Conservation (phyloP, 177 flowering plant genomes). For the Telopea speciosissima region DNA sequence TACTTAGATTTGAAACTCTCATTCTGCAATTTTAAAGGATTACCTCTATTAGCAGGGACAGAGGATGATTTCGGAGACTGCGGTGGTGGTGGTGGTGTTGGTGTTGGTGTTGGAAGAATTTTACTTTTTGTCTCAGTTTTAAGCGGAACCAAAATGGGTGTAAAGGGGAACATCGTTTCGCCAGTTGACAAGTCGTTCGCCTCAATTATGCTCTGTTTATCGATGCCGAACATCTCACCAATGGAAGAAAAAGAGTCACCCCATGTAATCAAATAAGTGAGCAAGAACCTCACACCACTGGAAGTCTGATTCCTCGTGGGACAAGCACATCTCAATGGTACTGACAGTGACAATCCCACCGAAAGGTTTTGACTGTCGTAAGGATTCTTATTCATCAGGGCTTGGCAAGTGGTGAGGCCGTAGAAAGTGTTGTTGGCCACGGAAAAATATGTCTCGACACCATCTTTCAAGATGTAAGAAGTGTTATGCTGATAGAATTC, state of each 20-base stretch:
- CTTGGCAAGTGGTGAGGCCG: slow-evolving; percentile 53
- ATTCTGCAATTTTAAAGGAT: not conserved
- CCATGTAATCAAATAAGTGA: slow-evolving; percentile 10
- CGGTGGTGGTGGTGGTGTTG: slow-evolving; percentile 18
- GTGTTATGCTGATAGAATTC: slow-evolving; percentile 43
- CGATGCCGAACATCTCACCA: slow-evolving; percentile 8
- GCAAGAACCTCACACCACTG: slow-evolving; percentile 9
- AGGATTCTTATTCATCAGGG: slow-evolving; percentile 40
- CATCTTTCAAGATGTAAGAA: slow-evolving; percentile 21
- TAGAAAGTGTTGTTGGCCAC: not conserved
- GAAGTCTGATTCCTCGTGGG: slow-evolving; percentile 13
- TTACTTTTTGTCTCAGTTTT: not conserved
- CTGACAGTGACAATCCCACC: slow-evolving; percentile 16
- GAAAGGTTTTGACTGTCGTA: slow-evolving; percentile 15
- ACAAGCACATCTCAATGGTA: slow-evolving; percentile 40
- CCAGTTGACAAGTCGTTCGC: slow-evolving; percentile 35
- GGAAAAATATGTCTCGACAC: slow-evolving; percentile 24
- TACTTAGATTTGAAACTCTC: no score
- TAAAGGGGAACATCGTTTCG: slow-evolving; percentile 34
- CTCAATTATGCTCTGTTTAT: slow-evolving; percentile 21
- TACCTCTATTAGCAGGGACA: not conserved
- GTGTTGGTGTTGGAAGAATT: slow-evolving; percentile 20
- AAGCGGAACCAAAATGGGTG: slow-evolving; percentile 54
- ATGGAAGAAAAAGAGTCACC: slow-evolving; percentile 10
- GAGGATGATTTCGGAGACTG: no score